Conservation (phyloP, 345 rosid species). For the Camelina neglecta region DNA sequence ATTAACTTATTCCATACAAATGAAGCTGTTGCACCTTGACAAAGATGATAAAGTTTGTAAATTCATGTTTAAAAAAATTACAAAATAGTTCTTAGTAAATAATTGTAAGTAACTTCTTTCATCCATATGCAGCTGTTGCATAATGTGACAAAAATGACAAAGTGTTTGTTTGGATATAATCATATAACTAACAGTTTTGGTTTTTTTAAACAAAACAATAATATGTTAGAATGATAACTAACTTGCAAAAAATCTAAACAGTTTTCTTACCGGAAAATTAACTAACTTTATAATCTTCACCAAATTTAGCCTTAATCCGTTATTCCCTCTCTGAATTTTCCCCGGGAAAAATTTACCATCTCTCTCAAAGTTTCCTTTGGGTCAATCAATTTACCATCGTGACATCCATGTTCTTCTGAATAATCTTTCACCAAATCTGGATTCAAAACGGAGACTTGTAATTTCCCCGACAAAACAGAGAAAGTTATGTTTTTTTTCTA, state of each 20-base stretch:
- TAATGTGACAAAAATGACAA: too few species aligned
- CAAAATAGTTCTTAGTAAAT: too few species aligned
- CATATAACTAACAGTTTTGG: not conserved
- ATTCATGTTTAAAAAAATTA: too few species aligned
- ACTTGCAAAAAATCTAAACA: not conserved
- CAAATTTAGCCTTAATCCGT: slow-evolving; percentile 17
- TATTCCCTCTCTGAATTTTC: slow-evolving; percentile 12
- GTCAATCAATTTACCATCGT: not conserved
- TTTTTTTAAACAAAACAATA: not conserved
- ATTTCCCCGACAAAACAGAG: slow-evolving; percentile 1
- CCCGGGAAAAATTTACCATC: not conserved
- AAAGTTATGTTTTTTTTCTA: not conserved
- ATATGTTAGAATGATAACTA: not conserved
- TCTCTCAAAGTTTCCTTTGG: not conserved
- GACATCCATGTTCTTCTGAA: slow-evolving; percentile 9
- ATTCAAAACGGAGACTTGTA: not conserved
- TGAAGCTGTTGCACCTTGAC: too few species aligned
- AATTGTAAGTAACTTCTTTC: not conserved
- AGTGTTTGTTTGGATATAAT: not conserved
- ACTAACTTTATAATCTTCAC: not conserved
- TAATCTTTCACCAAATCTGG: not conserved
- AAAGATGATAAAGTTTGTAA: too few species aligned
- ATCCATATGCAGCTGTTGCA: too few species aligned
- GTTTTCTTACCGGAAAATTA: not conserved
- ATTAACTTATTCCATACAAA: too few species aligned